Conservation (phyloP, 1,284 basidiomycete genomes). For the Hemileia vastatrix region DNA sequence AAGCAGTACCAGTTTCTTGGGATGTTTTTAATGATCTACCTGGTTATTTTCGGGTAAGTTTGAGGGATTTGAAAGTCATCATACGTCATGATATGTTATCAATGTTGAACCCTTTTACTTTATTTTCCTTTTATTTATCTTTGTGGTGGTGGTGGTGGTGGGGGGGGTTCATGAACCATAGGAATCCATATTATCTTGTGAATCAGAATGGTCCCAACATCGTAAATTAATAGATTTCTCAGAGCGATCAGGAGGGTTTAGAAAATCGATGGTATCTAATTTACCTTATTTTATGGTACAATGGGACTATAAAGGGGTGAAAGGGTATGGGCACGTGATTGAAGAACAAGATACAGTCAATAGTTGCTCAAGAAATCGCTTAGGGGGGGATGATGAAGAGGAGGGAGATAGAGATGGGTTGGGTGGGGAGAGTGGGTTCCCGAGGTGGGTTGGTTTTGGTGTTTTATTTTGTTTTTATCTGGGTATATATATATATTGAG, state of each 20-base stretch:
- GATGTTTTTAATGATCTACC: slow-evolving; percentile 73
- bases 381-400: slow-evolving; percentile 53
- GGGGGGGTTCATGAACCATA: slow-evolving; percentile 38
- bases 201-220: slow-evolving; percentile 94
- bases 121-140: background rate
- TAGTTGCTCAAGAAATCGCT: slow-evolving; percentile 52
- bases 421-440: slow-evolving; percentile 78
- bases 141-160: background rate
- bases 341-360: slow-evolving; percentile 78
- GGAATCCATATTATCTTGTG: slow-evolving; percentile 84
- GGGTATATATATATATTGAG: background rate
- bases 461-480: background rate
- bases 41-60: slow-evolving; percentile 74
- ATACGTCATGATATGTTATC: background rate
- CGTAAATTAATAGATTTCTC: slow-evolving; percentile 92
- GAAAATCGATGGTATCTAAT: slow-evolving; percentile 85
- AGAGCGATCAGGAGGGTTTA: slow-evolving; percentile 73
- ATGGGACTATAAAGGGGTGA: slow-evolving; percentile 94
- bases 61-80: slow-evolving; percentile 9
- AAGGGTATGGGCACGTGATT: slow-evolving; percentile 93
- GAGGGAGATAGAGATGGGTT: slow-evolving; percentile 63
- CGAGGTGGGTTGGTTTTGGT: slow-evolving; percentile 52
- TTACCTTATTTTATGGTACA: slow-evolving; percentile 98
- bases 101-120: background rate
- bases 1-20: slow-evolving; percentile 77